phyloP scores from a whole-genome alignment of 495 filamentous ascomycete genomes.

The Stereocaulon alpinum region DNA sequence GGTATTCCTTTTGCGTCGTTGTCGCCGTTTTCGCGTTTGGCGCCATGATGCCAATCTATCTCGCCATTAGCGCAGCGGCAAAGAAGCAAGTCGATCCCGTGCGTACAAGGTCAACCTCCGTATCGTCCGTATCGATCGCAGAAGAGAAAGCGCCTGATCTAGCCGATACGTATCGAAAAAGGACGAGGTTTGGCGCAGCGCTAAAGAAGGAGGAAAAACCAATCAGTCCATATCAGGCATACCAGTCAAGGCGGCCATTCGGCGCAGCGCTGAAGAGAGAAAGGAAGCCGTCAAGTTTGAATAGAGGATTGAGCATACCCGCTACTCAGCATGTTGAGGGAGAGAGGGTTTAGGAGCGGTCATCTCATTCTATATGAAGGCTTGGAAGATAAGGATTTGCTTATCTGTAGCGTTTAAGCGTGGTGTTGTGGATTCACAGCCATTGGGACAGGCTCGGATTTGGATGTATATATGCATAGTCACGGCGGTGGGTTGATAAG shows the following conservation, averaged over 20 bases:
- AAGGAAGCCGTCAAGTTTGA: not conserved
- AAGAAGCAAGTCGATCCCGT: constrained; percentile 52
- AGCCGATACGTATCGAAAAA: too few species aligned
- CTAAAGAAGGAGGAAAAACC: not conserved
- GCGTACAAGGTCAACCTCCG: constrained; percentile 6
- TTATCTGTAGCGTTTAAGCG: constrained; percentile 11
- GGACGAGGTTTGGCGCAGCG: too few species aligned
- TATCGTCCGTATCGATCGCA: not conserved
- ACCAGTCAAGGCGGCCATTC: constrained; percentile 5
- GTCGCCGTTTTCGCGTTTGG: constrained; percentile 49
- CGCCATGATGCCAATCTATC: constrained; percentile 49
- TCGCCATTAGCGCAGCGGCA: constrained; percentile 46
- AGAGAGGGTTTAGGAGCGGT: not conserved
- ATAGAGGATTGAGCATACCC: not conserved
- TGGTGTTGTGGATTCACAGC: constrained; percentile 4
- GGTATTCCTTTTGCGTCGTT: constrained; percentile 46
- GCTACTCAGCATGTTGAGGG: constrained; percentile 11
- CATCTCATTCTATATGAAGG: not conserved
- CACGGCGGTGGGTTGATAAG: not conserved
- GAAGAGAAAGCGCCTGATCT: too few species aligned
- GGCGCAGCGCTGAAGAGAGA: constrained; percentile 11
- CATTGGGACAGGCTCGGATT: not conserved
- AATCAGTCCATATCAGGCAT: not conserved
- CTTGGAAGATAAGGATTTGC: not conserved
- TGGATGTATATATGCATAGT: not conserved